phyloP scores from a whole-genome alignment of 2,329 filamentous ascomycete species.

The Amesomyces nigricolor region DNA sequence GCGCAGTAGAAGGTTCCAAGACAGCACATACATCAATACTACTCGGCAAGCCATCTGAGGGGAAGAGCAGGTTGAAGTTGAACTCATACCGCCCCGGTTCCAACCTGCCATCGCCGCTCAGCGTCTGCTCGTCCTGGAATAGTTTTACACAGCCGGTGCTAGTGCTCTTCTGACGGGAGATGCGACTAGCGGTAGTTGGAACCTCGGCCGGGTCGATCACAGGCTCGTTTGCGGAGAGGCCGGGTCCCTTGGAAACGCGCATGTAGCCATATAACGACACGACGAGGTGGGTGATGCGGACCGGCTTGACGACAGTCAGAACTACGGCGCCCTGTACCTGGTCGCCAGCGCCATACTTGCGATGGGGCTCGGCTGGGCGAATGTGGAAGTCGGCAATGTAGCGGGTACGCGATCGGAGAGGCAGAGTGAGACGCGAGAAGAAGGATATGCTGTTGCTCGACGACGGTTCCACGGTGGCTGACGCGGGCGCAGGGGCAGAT shows the following conservation, averaged over 20 bases:
- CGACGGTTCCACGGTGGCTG: slow-evolving; percentile 8
- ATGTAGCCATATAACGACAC: slow-evolving; percentile 74
- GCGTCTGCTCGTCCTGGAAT: slow-evolving; percentile 74
- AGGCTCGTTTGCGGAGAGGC: slow-evolving; percentile 47
- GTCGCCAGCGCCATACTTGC: slow-evolving; percentile 70
- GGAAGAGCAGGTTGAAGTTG: slow-evolving; percentile 42
- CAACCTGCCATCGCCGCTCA: slow-evolving; percentile 72
- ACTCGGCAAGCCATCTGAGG: slow-evolving; percentile 56
- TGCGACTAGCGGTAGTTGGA: slow-evolving; percentile 32
- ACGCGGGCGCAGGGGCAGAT: slow-evolving; percentile 28
- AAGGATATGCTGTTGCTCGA: slow-evolving; percentile 35
- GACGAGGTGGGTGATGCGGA: slow-evolving; percentile 74
- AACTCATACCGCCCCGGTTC: slow-evolving; percentile 74
- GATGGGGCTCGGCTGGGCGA: slow-evolving; percentile 69
- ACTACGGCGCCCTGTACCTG: slow-evolving; percentile 67
- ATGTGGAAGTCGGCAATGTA: slow-evolving; percentile 75
- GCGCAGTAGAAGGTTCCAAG: neutral
- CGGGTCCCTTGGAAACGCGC: slow-evolving; percentile 68
- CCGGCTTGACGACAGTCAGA: slow-evolving; percentile 65
- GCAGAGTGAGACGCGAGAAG: slow-evolving; percentile 48
- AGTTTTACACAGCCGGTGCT: slow-evolving; percentile 74
- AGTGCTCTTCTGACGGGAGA: slow-evolving; percentile 51
- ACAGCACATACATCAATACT: slow-evolving; percentile 76
- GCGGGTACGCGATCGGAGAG: slow-evolving; percentile 50
- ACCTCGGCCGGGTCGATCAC: slow-evolving; percentile 38